Evolutionary conservation across 169 alveolate species (phyloP), one percentile per base, ranked within the genome.

Genomic region (Pseudocohnilembus persalinus): DNA sequence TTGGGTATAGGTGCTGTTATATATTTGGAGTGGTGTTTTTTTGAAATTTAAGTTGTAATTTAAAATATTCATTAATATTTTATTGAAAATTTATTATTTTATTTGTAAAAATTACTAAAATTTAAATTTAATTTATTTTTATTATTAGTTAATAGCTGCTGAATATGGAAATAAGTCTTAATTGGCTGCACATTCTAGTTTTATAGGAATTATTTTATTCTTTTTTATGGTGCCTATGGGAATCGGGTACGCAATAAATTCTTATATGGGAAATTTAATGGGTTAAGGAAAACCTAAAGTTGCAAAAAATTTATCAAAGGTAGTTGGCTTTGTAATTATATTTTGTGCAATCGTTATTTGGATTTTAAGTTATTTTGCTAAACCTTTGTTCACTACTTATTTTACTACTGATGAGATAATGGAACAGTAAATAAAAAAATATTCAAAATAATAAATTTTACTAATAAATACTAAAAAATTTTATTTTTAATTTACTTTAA

Each of bases 161-260:
- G 68, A 4, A 49, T 20, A 11, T 49, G 26, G 20, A 4, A 49
- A 77, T 31, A 72, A 77, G 28, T 31, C 28, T 32, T 25, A 31
- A 26, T 77, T 77, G 33, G 82, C 82, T 27, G 82, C 74, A 24
- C 82, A 77, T 31, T 33, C 82, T 33, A 31, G 73, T 34, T 77
- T 77, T 68, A 20, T 33, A 32, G 63, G 82, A 1, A 77, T 77
- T 63, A 77, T 68, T 15, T 27, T 77, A 4, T 77, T 77, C 82
- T 77, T 77, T 29, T 77, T 33, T 30, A 77, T 77, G 82, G 63
- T 77, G 72, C 82, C 82, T 32, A 29, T 77, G 0, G 82, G 82
- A 33, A 63, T 77, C 29, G 28, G 74, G 20, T 33, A 31, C 33
- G 28, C 74, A 33, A 72, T 77, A 29, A 77, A 77, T 33, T 77